These are phyloP conservation scores for Fusarium caatingaense DNA, from an alignment of 2,329 filamentous ascomycete species.

Conservation along the genomic window DNA sequence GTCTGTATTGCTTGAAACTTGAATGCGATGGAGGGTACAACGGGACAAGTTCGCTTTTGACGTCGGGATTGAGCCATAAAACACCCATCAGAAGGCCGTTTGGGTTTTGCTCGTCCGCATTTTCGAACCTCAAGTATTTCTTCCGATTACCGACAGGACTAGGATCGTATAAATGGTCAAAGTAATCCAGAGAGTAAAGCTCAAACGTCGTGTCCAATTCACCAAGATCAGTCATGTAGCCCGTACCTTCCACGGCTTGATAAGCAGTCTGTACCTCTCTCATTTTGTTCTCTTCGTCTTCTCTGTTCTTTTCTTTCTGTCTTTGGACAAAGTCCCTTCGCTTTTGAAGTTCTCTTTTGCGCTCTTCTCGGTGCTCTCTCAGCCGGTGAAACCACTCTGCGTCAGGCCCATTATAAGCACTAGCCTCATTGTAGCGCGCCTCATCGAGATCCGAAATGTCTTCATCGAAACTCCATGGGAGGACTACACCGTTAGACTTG, in stretches of 20 bases:
- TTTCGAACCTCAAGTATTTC: not conserved
- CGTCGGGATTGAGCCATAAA: not conserved
- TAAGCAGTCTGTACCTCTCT: not conserved
- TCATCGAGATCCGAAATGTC: slow-evolving; percentile 13
- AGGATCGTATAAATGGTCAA: not conserved
- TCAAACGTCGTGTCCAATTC: slow-evolving; percentile 9
- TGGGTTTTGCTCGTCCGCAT: accelerated
- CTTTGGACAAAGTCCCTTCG: not conserved
- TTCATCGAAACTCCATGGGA: slow-evolving; percentile 4
- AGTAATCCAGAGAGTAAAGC: slow-evolving; percentile 10
- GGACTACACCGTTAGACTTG: not conserved
- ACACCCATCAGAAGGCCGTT: not conserved
- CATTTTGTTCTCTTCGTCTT: not conserved
- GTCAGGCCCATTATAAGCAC: not conserved
- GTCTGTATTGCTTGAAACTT: not conserved
- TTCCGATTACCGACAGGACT: not conserved
- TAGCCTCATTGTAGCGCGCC: not conserved
- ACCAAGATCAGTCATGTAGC: not conserved
- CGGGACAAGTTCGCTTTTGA: not conserved
- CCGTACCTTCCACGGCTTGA: not conserved
- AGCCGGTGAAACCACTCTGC: not conserved
- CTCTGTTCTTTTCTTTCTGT: not conserved
- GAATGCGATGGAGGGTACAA: not conserved
- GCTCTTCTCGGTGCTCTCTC: not conserved
- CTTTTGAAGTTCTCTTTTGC: not conserved